Evolutionary conservation across 306 rosid genomes (phyloP).

Genomic region (Notholithocarpus densiflorus): DNA sequence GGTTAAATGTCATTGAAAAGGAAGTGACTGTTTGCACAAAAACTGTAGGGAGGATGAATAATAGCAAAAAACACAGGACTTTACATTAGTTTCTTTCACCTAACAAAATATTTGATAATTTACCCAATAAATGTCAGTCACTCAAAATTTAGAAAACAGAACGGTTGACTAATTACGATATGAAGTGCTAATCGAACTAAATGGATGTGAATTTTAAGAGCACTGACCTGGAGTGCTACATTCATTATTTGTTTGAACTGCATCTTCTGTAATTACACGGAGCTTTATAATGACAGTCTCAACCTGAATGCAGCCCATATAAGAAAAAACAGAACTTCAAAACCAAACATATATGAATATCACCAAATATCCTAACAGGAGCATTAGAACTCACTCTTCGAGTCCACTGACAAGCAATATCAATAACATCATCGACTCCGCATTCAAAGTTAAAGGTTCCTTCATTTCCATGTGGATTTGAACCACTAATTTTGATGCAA

Average conservation of each 20-base stretch:
- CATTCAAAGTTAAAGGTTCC: slow-evolving; percentile 63
- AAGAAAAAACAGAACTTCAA: slow-evolving; percentile 25
- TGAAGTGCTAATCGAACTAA: slow-evolving; percentile 15
- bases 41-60: neutral
- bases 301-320: slow-evolving; percentile 47
- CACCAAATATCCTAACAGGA: slow-evolving; percentile 10
- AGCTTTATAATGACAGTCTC: slow-evolving; percentile 60
- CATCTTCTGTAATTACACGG: slow-evolving; percentile 50
- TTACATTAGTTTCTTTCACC: neutral
- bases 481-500: slow-evolving; percentile 60
- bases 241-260: slow-evolving; percentile 30
- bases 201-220: neutral
- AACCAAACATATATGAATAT: slow-evolving; percentile 11
- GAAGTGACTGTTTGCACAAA: neutral
- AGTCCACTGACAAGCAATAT: slow-evolving; percentile 52
- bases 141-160: neutral
- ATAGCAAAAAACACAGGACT: neutral
- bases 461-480: slow-evolving; percentile 35
- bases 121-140: neutral
- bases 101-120: neutral
- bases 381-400: slow-evolving; percentile 58
- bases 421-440: slow-evolving; percentile 58
- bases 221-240: slow-evolving; percentile 59
- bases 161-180: neutral
- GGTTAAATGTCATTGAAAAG: neutral